Conservation (phyloP, 2,329 filamentous ascomycete species). For the Cladosporium oxysporum region DNA sequence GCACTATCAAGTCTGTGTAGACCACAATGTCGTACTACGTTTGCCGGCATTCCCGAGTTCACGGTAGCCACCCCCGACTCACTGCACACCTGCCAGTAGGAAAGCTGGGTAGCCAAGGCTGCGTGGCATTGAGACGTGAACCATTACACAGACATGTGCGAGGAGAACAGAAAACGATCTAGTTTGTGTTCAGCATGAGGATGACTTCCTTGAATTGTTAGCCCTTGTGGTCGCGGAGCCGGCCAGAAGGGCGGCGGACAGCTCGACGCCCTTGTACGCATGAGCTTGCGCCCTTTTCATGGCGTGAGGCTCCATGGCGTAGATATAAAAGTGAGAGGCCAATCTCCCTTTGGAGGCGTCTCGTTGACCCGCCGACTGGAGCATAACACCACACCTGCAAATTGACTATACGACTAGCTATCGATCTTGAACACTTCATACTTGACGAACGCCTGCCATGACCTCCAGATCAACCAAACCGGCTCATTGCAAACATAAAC, state of each 20-base stretch:
- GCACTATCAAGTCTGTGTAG: neutral
- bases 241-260: neutral
- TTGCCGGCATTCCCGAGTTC: neutral
- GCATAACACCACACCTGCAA: neutral
- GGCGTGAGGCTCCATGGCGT: neutral
- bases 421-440: neutral
- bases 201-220: neutral
- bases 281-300: neutral
- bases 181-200: neutral
- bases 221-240: neutral
- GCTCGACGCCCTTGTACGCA: neutral
- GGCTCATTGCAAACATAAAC: neutral
- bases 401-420: neutral
- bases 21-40: neutral
- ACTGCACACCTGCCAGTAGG: neutral
- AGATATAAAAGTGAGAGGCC: neutral
- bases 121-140: slow-evolving; percentile 4
- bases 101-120: neutral
- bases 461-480: neutral
- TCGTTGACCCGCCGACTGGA: neutral
- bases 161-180: neutral
- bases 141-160: neutral
- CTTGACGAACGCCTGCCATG: neutral
- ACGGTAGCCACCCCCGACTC: neutral
- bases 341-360: neutral